phyloP scores from a whole-genome alignment of 176 grass and related monocot species.

The Rhynchospora tenuis region DNA sequence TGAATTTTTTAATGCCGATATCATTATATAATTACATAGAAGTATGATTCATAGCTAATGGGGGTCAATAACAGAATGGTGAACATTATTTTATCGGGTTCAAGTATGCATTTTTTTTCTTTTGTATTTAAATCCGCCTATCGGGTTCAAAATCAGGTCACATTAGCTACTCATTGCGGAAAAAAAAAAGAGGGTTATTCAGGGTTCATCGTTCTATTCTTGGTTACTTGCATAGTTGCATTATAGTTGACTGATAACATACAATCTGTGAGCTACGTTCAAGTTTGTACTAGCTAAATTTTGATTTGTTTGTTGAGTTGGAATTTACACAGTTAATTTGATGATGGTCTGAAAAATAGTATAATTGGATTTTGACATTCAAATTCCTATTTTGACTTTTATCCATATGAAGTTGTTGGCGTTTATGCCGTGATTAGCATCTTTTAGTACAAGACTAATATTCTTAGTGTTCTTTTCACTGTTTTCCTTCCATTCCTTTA shows the following conservation, averaged over 20 bases:
- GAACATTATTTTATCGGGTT: too few species aligned
- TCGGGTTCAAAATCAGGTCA: background rate
- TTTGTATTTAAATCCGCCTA: too few species aligned
- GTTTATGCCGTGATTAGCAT: background rate
- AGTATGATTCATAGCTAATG: too few species aligned
- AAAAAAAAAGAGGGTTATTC: background rate
- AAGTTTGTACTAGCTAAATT: background rate
- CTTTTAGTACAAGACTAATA: background rate
- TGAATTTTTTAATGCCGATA: too few species aligned
- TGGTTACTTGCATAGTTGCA: background rate
- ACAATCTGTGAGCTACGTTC: background rate
- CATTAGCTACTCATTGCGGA: background rate
- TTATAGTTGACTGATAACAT: background rate
- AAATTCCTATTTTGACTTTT: background rate
- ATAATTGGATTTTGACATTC: background rate
- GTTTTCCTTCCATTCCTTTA: background rate
- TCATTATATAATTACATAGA: too few species aligned
- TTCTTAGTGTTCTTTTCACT: background rate
- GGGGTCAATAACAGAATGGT: too few species aligned
- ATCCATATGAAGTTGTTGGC: background rate
- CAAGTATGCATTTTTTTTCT: too few species aligned
- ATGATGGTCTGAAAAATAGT: background rate
- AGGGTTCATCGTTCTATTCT: background rate
- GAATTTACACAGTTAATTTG: background rate
- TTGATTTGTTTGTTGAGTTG: background rate